phyloP scores from a whole-genome alignment of 805 yeast species.

The Kluyveromyces dobzhanskii region DNA sequence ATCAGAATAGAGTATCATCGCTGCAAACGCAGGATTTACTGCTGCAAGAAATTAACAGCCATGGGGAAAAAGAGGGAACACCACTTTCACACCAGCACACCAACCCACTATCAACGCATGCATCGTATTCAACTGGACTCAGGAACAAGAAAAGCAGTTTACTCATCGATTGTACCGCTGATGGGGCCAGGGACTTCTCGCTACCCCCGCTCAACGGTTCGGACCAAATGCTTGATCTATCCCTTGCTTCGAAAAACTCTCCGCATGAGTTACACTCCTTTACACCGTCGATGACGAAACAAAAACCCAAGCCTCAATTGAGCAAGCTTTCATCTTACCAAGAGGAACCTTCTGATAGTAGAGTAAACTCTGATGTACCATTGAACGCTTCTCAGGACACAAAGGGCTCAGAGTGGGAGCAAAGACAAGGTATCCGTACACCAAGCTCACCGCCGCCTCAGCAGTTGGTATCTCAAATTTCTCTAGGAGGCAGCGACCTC shows the following conservation, averaged over 20 bases:
- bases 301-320: not conserved
- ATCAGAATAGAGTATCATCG: not conserved
- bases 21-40: not conserved
- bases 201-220: not conserved
- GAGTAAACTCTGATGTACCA: not conserved
- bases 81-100: conserved; percentile 4
- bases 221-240: not conserved
- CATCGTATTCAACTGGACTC: conserved; percentile 19
- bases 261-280: not conserved
- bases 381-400: not conserved
- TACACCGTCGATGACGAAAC: not conserved
- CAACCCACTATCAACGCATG: conserved; percentile 25
- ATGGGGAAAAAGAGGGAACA: not conserved
- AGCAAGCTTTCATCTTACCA: not conserved
- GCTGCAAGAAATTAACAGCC: not conserved
- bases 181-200: not conserved
- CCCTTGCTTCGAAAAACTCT: not conserved
- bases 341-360: not conserved
- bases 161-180: conserved; percentile 15
- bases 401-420: not conserved
- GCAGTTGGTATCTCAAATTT: not conserved
- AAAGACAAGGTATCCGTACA: not conserved
- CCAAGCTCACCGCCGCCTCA: not conserved
- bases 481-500: too few species aligned
- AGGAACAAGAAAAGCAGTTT: conserved; percentile 32